Conservation (phyloP, 2,329 filamentous ascomycete genomes). For the Curvularia spicifera region DNA sequence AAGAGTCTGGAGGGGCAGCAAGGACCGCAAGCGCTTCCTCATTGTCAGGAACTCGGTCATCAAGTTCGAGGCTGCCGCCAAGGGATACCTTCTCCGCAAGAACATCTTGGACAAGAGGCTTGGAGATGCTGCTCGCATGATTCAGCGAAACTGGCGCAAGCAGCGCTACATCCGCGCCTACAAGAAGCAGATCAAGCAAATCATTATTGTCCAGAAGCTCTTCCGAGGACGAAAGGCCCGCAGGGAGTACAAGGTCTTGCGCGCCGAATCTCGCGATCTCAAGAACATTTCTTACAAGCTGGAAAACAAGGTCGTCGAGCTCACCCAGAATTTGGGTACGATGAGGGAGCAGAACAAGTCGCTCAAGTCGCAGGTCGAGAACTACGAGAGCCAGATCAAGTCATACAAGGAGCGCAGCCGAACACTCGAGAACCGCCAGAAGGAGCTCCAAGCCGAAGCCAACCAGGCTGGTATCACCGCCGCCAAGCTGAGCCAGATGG, state of each 20-base stretch:
- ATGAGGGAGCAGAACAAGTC: constrained; percentile 96
- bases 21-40: constrained; percentile 81
- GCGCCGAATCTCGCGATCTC: constrained; percentile 95
- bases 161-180: constrained; percentile 79
- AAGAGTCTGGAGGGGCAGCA: constrained; percentile 90
- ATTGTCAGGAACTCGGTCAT: constrained; percentile 83
- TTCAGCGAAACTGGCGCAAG: constrained; percentile 89
- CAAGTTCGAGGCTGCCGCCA: constrained; percentile 85
- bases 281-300: constrained; percentile 99
- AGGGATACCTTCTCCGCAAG: constrained; percentile 89
- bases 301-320: constrained; percentile 98
- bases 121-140: constrained; percentile 87
- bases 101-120: constrained; percentile 92
- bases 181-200: constrained; percentile 88
- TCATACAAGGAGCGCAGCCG: constrained; percentile 95
- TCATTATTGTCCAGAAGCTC: constrained; percentile 87
- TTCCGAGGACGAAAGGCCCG: constrained; percentile 88
- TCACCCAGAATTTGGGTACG: constrained; percentile 90
- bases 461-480: constrained; percentile 97
- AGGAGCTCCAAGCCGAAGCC: constrained; percentile 93
- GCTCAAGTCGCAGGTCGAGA: constrained; percentile 86
- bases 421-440: constrained; percentile 83
- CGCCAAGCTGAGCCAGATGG: constrained; percentile 86
- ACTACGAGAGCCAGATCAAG: constrained; percentile 94
- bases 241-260: constrained; percentile 83